These are phyloP conservation scores for Collybiopsis confluens DNA, from an alignment of 768 basidiomycete genomes.

Conservation along the genomic window DNA sequence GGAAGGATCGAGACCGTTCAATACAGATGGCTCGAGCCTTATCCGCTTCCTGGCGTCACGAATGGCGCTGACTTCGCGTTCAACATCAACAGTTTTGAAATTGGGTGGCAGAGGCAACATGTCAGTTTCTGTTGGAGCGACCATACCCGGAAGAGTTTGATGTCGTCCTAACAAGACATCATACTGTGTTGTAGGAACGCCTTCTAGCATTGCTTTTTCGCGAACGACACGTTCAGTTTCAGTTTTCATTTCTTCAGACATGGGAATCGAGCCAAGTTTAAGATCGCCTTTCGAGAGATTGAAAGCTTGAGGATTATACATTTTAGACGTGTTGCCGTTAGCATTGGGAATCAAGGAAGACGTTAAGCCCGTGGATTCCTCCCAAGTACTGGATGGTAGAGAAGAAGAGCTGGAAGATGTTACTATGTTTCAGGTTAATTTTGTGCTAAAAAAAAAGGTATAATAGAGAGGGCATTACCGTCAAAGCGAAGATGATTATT, in stretches of 20 bases:
- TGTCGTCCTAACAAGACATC: slow-evolving; percentile 56
- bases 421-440: slow-evolving; percentile 41
- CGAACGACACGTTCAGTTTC: slow-evolving; percentile 78
- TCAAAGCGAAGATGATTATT: slow-evolving; percentile 92
- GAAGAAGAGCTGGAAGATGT: slow-evolving; percentile 65
- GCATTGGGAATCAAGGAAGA: slow-evolving; percentile 71
- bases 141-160: slow-evolving; percentile 46
- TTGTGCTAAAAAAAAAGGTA: slow-evolving; percentile 5
- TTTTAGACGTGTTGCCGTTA: slow-evolving; percentile 40
- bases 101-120: slow-evolving; percentile 76
- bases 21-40: slow-evolving; percentile 72
- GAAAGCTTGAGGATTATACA: slow-evolving; percentile 66
- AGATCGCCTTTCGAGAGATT: slow-evolving; percentile 73
- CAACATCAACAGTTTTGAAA: slow-evolving; percentile 84
- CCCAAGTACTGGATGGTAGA: slow-evolving; percentile 66
- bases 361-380: slow-evolving; percentile 81
- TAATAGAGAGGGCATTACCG: slow-evolving; percentile 43
- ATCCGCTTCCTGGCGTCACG: slow-evolving; percentile 91
- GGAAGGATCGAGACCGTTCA: slow-evolving; percentile 52
- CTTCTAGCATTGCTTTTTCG: slow-evolving; percentile 77
- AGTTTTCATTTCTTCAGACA: slow-evolving; percentile 72
- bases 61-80: slow-evolving; percentile 85
- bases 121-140: slow-evolving; percentile 65
- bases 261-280: slow-evolving; percentile 80
- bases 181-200: slow-evolving; percentile 62